Percentiles rank a stretch among this genome's conserved stretches.
These are phyloP conservation scores for Moniliophthora roreri DNA, from an alignment of 1,284 basidiomycete species.

Conservation along the genomic window DNA sequence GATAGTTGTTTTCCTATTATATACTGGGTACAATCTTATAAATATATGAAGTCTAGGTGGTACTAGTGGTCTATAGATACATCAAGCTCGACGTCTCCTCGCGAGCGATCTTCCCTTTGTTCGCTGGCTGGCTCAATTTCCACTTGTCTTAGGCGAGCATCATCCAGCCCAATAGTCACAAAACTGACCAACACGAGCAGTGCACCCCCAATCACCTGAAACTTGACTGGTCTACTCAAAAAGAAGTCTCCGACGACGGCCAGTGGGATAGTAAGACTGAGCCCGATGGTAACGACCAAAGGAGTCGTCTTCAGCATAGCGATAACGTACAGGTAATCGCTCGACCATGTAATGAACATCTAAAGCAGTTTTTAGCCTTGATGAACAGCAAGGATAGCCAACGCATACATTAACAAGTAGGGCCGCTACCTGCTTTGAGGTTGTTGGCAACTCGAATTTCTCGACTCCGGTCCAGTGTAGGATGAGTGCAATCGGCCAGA, in stretches of 20 bases:
- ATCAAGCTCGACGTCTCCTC: constrained; percentile 7
- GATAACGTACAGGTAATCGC: constrained; percentile 85
- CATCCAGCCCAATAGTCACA: constrained; percentile 63
- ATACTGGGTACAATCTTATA: no score
- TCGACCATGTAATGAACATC: constrained; percentile 86
- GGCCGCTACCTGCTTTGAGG: constrained; percentile 57
- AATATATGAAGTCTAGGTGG: background rate
- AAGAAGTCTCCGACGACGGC: constrained; percentile 82
- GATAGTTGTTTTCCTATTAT: background rate
- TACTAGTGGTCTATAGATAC: constrained; percentile 1
- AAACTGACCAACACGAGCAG: constrained; percentile 68
- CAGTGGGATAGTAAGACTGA: constrained; percentile 93
- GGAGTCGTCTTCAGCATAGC: constrained; percentile 98
- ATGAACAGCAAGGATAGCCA: background rate
- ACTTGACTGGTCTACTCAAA: constrained; percentile 53
- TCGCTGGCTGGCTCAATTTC: background rate
- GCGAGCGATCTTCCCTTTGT: background rate
- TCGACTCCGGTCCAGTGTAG: constrained; percentile 82
- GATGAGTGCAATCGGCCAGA: constrained; percentile 82
- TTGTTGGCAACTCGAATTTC: constrained; percentile 71
- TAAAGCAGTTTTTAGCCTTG: constrained; percentile 24
- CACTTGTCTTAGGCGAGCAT: constrained; percentile 30
- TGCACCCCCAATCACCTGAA: constrained; percentile 66
- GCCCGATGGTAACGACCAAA: constrained; percentile 88
- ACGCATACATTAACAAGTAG: constrained; percentile 74